Conservation (phyloP, 768 basidiomycete species). For the Boletus subparvulus region DNA sequence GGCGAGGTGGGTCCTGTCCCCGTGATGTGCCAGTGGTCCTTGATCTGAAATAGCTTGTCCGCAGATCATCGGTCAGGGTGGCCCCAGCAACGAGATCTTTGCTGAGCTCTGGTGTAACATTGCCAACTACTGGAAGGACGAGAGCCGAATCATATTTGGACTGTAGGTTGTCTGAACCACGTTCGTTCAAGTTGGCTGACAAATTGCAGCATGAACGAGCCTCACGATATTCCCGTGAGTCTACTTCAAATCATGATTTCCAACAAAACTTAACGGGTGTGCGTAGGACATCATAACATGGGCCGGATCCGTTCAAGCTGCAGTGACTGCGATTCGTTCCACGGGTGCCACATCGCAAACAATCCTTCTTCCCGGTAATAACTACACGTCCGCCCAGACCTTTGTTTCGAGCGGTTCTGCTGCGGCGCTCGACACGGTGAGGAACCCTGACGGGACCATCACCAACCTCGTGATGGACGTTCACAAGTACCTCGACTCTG, state of each 20-base stretch:
- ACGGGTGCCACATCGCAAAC: constrained; percentile 50
- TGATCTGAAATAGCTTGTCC: neutral
- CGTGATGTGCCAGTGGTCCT: neutral
- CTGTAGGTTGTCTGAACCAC: constrained; percentile 34
- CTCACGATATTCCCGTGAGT: constrained; percentile 50
- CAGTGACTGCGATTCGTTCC: constrained; percentile 60
- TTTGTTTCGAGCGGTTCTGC: constrained; percentile 54
- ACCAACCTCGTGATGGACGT: constrained; percentile 57
- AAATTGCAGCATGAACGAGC: constrained; percentile 56
- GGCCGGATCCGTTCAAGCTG: constrained; percentile 53
- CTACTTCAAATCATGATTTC: neutral
- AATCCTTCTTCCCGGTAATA: constrained; percentile 55
- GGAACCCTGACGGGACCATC: constrained; percentile 45
- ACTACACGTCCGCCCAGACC: constrained; percentile 53
- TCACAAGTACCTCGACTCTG: constrained; percentile 60
- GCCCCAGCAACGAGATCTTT: constrained; percentile 54
- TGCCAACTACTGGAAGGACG: constrained; percentile 46
- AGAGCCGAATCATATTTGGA: constrained; percentile 47
- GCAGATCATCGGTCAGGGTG: constrained; percentile 62
- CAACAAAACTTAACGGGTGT: neutral
- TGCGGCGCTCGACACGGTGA: constrained; percentile 44
- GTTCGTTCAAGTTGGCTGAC: neutral
- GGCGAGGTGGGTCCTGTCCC: constrained; percentile 32
- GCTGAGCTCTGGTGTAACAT: constrained; percentile 53
- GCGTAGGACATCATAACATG: constrained; percentile 40